Percentiles rank a stretch among this genome's conserved stretches.
Evolutionary conservation across 805 yeast genomes (phyloP).

Genomic region (Wickerhamomyces bisporus): DNA sequence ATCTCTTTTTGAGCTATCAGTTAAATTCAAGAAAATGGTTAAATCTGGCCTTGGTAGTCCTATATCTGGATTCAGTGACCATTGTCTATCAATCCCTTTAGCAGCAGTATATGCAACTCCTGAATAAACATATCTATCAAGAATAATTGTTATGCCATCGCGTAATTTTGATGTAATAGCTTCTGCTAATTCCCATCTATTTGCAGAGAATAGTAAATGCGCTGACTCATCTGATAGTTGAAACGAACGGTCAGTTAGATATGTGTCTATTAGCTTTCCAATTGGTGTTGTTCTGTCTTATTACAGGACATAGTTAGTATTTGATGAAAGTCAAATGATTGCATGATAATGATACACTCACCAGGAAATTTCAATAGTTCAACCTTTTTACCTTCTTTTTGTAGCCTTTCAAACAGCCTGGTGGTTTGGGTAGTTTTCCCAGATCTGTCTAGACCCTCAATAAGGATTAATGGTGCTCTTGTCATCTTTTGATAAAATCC

Average conservation of each 20-base stretch:
- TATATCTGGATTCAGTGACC: slow-evolving; percentile 79
- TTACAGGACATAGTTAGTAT: neutral
- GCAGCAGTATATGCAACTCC: slow-evolving; percentile 93
- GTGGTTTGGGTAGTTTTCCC: slow-evolving; percentile 87
- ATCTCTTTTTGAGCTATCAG: slow-evolving; percentile 44
- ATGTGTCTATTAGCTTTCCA: slow-evolving; percentile 73
- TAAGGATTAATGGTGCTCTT: slow-evolving; percentile 70
- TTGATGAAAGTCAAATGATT: neutral
- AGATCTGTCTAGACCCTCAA: slow-evolving; percentile 93
- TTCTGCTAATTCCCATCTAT: slow-evolving; percentile 80
- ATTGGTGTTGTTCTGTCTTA: slow-evolving; percentile 71
- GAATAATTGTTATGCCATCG: slow-evolving; percentile 54
- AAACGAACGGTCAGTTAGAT: slow-evolving; percentile 49
- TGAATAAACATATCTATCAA: slow-evolving; percentile 88
- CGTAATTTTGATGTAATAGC: slow-evolving; percentile 40
- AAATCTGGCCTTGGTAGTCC: slow-evolving; percentile 88
- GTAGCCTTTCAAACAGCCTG: slow-evolving; percentile 29
- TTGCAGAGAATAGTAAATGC: slow-evolving; percentile 86
- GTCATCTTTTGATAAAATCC: slow-evolving; percentile 8
- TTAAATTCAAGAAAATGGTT: slow-evolving; percentile 67
- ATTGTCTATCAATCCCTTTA: slow-evolving; percentile 62
- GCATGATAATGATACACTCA: slow-evolving; percentile 7
- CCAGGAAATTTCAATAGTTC: slow-evolving; percentile 71
- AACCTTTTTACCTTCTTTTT: slow-evolving; percentile 29
- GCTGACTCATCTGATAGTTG: slow-evolving; percentile 69